Evolutionary conservation across 345 rosid species (phyloP), one percentile per base, ranked within the genome.

Genomic region (Rhodomyrtus tomentosa): DNA sequence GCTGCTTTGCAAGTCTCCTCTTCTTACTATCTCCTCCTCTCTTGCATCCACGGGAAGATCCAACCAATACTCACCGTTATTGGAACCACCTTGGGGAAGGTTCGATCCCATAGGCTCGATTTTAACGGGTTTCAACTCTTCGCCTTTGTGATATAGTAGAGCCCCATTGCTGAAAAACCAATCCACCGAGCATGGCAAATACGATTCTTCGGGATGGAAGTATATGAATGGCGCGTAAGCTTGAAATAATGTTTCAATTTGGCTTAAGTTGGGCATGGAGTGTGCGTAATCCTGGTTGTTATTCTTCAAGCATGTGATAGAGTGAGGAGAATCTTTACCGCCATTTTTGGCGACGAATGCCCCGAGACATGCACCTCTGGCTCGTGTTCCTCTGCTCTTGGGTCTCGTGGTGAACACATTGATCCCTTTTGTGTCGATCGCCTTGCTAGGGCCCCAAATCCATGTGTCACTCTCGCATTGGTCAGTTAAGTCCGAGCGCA

Each of bases 81-180:
- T 84, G 11, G 82, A 87, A 38, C 88, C 68, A 10, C 84, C 86
- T 12, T 84, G 86, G 9, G 88, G 86, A 20, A 87, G 86, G 84
- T 82, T 84, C 9, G 83, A 81, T 16, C 88, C 88, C 11, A 11
- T 58, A 25, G 81, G 48, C 40, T 87, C 86, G 10, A 84, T 74
- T 14, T 81, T 36, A 2, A 21, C 8, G 6, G 88, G 88, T 32
- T 84, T 87, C 18, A 83, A 54, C 80, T 87, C 88, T 81, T 84
- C 83, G 8, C 88, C 86, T 52, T 82, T 84, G 11, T 73, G 82
- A 48, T 81, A 84, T 74, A 87, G 72, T 24, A 68, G 76, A 18
- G 84, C 86, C 38, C 88, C 88, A 15, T 81, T 87, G 86, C 29
- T 25, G 74, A 87, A 87, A 32, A 62, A 87, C 86, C 84, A 84